A percentile compares a stretch with the other conserved stretches of the same genome.
Conservation (phyloP, 805 yeast species). For the Wickerhamiella hasegawae region DNA sequence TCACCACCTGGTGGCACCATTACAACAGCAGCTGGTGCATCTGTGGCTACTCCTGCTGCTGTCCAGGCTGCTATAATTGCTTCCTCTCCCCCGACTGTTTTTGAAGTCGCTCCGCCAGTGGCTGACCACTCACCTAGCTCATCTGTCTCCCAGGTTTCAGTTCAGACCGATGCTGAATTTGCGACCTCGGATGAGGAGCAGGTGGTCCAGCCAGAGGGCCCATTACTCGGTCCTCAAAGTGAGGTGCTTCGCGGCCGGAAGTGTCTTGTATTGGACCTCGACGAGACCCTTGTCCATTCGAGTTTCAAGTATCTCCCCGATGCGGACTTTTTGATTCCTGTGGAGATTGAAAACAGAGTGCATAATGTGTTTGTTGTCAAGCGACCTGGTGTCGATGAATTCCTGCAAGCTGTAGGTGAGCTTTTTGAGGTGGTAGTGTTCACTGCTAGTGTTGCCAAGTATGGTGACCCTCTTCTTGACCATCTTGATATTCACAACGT, state of each 20-base stretch:
- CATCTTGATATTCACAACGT: constrained; percentile 61
- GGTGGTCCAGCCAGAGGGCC: neutral
- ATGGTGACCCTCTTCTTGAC: constrained; percentile 90
- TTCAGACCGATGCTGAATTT: too few species aligned
- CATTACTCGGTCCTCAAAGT: constrained; percentile 40
- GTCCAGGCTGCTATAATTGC: constrained; percentile 2
- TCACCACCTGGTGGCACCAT: neutral
- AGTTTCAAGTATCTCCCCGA: constrained; percentile 81
- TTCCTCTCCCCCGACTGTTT: constrained; percentile 1
- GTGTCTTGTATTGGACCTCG: constrained; percentile 81
- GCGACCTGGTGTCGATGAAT: constrained; percentile 96
- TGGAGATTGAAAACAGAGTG: constrained; percentile 80
- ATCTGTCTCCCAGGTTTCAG: too few species aligned
- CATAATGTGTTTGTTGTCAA: constrained; percentile 94
- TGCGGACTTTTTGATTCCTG: constrained; percentile 95
- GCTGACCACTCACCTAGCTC: neutral
- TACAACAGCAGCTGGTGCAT: neutral
- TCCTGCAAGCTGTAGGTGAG: constrained; percentile 65
- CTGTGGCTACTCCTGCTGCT: neutral
- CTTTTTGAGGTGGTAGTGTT: constrained; percentile 90
- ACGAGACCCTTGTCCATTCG: constrained; percentile 92
- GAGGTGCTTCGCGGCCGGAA: constrained; percentile 44
- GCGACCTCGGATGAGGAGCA: neutral
- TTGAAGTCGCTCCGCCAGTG: neutral
- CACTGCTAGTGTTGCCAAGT: constrained; percentile 89